Percentiles rank a stretch among this genome's conserved stretches.
These are phyloP conservation scores for Botrytis paeoniae DNA, from an alignment of 2,329 filamentous ascomycete species.

Conservation along the genomic window DNA sequence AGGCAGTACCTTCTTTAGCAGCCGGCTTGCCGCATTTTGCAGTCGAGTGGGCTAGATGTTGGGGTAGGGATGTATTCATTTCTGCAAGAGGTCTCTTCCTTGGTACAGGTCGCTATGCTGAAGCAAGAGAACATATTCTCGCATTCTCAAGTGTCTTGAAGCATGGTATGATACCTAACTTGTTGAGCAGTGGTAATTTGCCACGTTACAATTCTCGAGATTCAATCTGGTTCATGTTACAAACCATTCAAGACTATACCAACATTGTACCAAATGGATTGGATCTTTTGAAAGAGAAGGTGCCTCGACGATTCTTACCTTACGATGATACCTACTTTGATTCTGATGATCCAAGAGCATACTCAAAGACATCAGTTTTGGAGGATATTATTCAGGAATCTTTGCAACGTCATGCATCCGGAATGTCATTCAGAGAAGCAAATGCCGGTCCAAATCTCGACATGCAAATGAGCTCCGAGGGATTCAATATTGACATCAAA, in stretches of 20 bases:
- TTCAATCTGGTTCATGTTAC: conserved; percentile 96
- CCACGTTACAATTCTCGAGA: conserved; percentile 95
- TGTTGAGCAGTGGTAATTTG: conserved; percentile 78
- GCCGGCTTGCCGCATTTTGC: conserved; percentile 94
- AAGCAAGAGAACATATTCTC: conserved; percentile 90
- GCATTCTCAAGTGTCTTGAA: conserved; percentile 96
- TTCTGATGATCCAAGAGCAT: conserved; percentile 76
- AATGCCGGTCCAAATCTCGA: conserved; percentile 89
- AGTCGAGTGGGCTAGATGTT: conserved; percentile 90
- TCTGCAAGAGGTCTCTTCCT: conserved; percentile 89
- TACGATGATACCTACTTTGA: conserved; percentile 96
- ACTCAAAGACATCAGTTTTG: conserved; percentile 78
- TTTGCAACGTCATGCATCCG: conserved; percentile 84
- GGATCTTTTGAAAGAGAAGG: conserved; percentile 69
- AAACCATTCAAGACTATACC: conserved; percentile 91
- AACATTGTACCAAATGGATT: conserved; percentile 76
- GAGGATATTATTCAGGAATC: conserved; percentile 91
- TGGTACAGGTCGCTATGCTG: conserved; percentile 80
- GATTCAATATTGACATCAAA: conserved; percentile 87
- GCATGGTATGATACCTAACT: conserved; percentile 96
- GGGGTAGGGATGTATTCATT: conserved; percentile 97
- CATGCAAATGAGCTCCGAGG: conserved; percentile 86
- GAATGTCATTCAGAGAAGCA: conserved; percentile 89
- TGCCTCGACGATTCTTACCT: conserved; percentile 82
- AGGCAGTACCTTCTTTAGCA: conserved; percentile 79